Evolutionary conservation across 2,329 filamentous ascomycete species (phyloP).

Genomic region (Paecilomyces fulvus): DNA sequence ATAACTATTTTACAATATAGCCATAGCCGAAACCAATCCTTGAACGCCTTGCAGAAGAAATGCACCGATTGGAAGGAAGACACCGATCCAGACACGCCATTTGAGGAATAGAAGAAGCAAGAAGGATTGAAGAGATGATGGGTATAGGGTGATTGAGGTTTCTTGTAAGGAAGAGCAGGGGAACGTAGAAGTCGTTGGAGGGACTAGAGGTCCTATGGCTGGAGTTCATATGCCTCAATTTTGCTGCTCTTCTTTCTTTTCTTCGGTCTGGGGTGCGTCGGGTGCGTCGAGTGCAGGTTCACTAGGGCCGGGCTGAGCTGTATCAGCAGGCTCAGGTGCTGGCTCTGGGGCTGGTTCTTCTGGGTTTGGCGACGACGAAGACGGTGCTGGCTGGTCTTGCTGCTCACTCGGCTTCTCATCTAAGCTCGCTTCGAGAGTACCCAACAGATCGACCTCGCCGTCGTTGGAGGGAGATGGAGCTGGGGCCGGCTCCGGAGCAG

Average conservation of each 20-base stretch:
- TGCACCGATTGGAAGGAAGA: too few species aligned
- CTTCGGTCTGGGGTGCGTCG: background rate
- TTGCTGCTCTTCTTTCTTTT: background rate
- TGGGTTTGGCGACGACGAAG: background rate
- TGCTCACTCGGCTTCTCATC: constrained; percentile 3
- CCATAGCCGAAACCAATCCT: too few species aligned
- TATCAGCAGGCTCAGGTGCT: background rate
- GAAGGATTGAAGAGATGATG: background rate
- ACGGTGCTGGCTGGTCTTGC: constrained; percentile 3
- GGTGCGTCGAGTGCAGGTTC: background rate
- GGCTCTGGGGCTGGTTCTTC: background rate
- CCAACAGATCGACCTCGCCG: constrained; percentile 38
- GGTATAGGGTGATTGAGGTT: background rate
- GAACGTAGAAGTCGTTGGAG: background rate
- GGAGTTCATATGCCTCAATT: background rate
- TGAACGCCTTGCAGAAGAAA: too few species aligned
- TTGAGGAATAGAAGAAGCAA: too few species aligned
- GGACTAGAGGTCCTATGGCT: background rate
- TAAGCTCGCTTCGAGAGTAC: constrained; percentile 40
- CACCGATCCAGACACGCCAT: too few species aligned
- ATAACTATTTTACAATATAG: too few species aligned
- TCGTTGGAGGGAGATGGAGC: constrained; percentile 15
- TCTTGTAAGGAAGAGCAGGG: background rate
- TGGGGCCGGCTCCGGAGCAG: constrained; percentile 1
- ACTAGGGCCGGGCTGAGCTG: background rate